A percentile compares a stretch with the other conserved stretches of the same genome.
Evolutionary conservation across 2,329 filamentous ascomycete species (phyloP).

Genomic region (Aureobasidium sp.): DNA sequence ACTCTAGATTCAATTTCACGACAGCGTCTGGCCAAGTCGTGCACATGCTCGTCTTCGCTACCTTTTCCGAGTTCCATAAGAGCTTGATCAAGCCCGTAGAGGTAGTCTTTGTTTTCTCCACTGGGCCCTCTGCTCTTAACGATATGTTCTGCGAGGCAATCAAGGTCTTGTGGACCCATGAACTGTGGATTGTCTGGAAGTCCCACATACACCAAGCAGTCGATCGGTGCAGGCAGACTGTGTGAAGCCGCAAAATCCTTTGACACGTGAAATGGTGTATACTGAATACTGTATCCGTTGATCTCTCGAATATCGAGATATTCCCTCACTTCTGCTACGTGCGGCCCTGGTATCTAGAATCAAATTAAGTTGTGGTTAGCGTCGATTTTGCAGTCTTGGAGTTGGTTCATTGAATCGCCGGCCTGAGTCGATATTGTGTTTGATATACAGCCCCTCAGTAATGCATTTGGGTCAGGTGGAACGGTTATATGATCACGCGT

Average conservation of each 20-base stretch:
- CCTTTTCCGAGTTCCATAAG: slow-evolving; percentile 65
- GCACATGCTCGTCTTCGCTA: slow-evolving; percentile 77
- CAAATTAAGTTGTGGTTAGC: slow-evolving; percentile 18
- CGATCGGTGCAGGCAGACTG: slow-evolving; percentile 31
- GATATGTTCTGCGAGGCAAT: slow-evolving; percentile 74
- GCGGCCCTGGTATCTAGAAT: slow-evolving; percentile 59
- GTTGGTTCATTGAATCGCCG: not conserved
- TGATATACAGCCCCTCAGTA: not conserved
- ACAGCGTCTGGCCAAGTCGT: slow-evolving; percentile 69
- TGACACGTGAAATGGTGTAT: slow-evolving; percentile 71
- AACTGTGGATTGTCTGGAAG: slow-evolving; percentile 92
- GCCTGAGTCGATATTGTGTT: not conserved
- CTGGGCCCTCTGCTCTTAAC: slow-evolving; percentile 70
- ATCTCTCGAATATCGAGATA: slow-evolving; percentile 97
- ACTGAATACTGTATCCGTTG: slow-evolving; percentile 93
- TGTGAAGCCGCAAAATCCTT: slow-evolving; percentile 39
- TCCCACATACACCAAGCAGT: slow-evolving; percentile 83
- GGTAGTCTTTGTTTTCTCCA: slow-evolving; percentile 83
- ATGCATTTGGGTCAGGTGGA: not conserved
- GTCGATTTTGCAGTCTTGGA: not conserved
- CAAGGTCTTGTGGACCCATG: slow-evolving; percentile 71
- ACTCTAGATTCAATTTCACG: slow-evolving; percentile 50
- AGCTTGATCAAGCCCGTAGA: slow-evolving; percentile 71
- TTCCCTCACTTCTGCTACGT: slow-evolving; percentile 72
- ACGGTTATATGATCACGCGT: not conserved